Evolutionary conservation across 306 rosid species (phyloP).

Genomic region (Hippophae rhamnoides): DNA sequence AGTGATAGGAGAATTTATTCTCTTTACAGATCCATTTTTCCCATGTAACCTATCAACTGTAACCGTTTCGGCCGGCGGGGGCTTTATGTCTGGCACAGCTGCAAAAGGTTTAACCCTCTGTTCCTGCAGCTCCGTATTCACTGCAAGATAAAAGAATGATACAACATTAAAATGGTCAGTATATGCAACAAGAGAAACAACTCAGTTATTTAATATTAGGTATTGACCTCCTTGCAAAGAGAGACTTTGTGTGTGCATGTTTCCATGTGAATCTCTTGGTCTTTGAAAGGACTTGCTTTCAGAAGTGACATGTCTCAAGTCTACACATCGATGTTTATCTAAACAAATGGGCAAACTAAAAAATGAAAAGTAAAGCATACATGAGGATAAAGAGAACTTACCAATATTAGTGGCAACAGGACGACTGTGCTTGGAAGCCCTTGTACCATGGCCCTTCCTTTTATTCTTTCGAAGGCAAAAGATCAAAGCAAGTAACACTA

Average conservation of each 20-base stretch:
- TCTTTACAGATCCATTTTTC: conserved; percentile 66
- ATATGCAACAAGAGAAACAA: background rate
- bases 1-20: conserved; percentile 86
- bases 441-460: conserved; percentile 34
- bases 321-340: too few relatives aligned
- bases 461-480: conserved; percentile 56
- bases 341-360: too few relatives aligned
- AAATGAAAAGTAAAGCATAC: background rate
- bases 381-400: conserved; percentile 23
- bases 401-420: conserved; percentile 53
- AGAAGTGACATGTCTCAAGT: too few relatives aligned
- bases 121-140: conserved; percentile 61
- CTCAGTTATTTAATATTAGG: background rate
- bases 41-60: conserved; percentile 49
- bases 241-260: too few relatives aligned
- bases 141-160: conserved; percentile 28
- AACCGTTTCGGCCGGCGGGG: conserved; percentile 68
- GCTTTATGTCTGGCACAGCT: conserved; percentile 61
- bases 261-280: too few relatives aligned
- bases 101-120: conserved; percentile 56
- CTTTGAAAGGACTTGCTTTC: too few relatives aligned
- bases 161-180: conserved; percentile 6
- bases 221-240: too few relatives aligned
- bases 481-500: conserved; percentile 43
- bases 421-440: conserved; percentile 48